Evolutionary conservation across 2,329 filamentous ascomycete genomes (phyloP), one percentile per base, ranked within the genome.

Genomic region (Endothia cerciana): DNA sequence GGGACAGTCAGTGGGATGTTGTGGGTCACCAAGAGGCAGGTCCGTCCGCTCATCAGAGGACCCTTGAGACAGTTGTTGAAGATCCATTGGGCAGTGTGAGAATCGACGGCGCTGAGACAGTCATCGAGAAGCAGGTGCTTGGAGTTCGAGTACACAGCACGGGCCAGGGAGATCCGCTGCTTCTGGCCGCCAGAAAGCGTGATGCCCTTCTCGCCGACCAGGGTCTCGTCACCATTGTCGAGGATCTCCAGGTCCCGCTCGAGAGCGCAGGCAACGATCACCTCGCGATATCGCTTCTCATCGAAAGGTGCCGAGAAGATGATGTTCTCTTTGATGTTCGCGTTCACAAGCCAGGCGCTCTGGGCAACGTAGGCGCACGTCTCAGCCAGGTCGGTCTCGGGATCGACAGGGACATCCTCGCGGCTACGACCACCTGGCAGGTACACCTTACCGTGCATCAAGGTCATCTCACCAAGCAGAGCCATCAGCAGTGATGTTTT

Each of bases 401-500:
- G 90, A 75, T 98, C 90, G 7, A 89, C 84, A 17, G 84, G 90
- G 38, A 97, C 85, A 67, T 97, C 93, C 74, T 97, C 93, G 70
- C 95, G 90, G 74, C 92, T 93, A 68, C 87, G 87, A 53, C 92
- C 93, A 62, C 94, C 93, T 3, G 95, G 95, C 33, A 98, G 86
- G 77, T 89, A 93, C 7, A 98, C 91, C 11, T 85, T 86, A 64
- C 95, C 95, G 65, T 89, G 84, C 30, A 97, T 79, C 60, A 94
- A 79, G 0, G 91, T 95, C 95, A 99, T 99, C 79, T 99, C 95
- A 67, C 95, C 95, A 1, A 99, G 86, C 33, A 99, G 82, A 36
- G 94, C 95, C 94, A 99, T 97, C 25, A 99, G 83, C 73, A 99
- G 82, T 0, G 94, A 98, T 0, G 94, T 97, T 82, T 99, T 99